phyloP scores from a whole-genome alignment of 2,329 filamentous ascomycete genomes.

The Fusarium sp. region DNA sequence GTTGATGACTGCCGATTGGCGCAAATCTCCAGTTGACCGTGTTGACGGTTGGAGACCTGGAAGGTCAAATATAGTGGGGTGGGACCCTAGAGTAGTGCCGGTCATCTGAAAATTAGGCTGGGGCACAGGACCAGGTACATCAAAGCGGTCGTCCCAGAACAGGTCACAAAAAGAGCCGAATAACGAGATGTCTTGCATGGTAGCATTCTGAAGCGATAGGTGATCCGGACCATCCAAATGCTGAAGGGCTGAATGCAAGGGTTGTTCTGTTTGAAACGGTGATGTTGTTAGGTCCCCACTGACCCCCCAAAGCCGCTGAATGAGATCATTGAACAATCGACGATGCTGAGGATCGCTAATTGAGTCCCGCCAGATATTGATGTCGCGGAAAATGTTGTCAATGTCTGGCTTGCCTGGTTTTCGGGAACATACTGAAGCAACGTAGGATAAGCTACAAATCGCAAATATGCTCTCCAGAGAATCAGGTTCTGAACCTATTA shows the following conservation, averaged over 20 bases:
- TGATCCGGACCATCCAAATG: rapidly evolving
- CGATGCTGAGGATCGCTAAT: background rate
- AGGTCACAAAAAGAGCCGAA: rapidly evolving
- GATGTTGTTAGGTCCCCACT: rapidly evolving
- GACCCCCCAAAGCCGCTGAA: background rate
- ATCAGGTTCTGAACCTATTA: background rate
- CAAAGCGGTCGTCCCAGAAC: background rate
- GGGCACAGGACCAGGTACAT: rapidly evolving
- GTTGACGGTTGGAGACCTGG: rapidly evolving
- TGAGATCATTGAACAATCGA: background rate
- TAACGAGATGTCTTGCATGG: background rate
- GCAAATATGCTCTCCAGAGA: background rate
- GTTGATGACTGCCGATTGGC: background rate
- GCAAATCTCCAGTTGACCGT: rapidly evolving
- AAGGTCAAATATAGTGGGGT: rapidly evolving
- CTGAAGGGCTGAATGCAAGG: rapidly evolving
- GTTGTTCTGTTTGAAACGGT: background rate
- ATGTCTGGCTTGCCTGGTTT: rapidly evolving
- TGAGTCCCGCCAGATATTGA: background rate
- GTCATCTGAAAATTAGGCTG: rapidly evolving
- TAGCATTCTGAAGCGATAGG: background rate
- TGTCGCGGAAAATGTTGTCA: background rate
- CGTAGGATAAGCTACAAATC: background rate
- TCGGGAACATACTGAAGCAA: no score
- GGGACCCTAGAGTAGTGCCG: rapidly evolving